Base-by-base conservation (phyloP, 2,329 filamentous ascomycete species). In the Microdochium bolleyi region DNA sequence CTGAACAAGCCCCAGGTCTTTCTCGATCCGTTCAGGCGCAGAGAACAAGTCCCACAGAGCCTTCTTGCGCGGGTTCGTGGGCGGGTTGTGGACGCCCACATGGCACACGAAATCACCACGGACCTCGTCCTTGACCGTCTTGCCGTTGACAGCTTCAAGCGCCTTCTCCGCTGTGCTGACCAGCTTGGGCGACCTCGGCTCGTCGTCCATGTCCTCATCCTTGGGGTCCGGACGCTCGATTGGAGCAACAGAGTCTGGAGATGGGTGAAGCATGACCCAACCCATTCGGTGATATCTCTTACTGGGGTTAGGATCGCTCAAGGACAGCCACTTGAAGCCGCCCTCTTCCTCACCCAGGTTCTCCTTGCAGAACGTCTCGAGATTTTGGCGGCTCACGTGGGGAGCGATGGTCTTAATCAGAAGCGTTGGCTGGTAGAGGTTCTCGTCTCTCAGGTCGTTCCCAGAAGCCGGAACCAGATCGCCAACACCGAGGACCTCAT, bases 361-460 rank as follows among this genome's bases (percentile, higher is more conserved):
- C 68, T 96, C 92, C 65, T 91, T 94, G 71, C 92, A 96, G 63
- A 97, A 96, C 2, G 85, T 85, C 69, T 99, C 94, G 21, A 99
- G 82, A 63, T 96, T 97, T 50, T 88, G 84, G 38, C 94, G 88
- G 63, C 90, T 96, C 57, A 99, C 94, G 54, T 95, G 95, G 8
- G 94, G 94, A 3, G 94, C 92, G 63, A 99, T 91, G 0, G 94
- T 99, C 75, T 99, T 99, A 77, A 99, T 96, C 49, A 99, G 82
- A 19, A 99, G 78, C 0, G 95, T 96, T 14, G 94, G 94, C 67
- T 95, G 90, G 59, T 87, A 85, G 30, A 94, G 80, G 49, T 87
- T 88, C 60, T 96, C 92, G 64, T 99, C 94, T 37, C 90, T 85
- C 51, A 97, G 80, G 58, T 97, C 92, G 49, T 88, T 89, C 25